Percentiles rank a stretch among this genome's conserved stretches.
These are phyloP conservation scores for Puccinia novopanici DNA, from an alignment of 1,284 basidiomycete genomes.

Conservation along the genomic window DNA sequence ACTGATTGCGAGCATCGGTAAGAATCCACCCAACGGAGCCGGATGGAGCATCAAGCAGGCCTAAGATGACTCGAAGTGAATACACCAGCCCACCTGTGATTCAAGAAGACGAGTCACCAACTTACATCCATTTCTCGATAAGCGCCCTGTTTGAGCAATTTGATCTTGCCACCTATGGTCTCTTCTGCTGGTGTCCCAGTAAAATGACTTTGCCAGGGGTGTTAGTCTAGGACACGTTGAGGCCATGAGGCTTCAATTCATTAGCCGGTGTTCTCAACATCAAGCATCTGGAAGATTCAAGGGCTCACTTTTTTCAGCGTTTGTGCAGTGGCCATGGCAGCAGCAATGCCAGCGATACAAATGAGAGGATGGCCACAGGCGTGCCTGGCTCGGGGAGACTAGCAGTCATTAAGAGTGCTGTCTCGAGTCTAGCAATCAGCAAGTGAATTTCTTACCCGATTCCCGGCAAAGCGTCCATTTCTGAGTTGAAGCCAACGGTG, in stretches of 20 bases:
- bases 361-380: conserved; percentile 71
- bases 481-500: conserved; percentile 70
- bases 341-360: conserved; percentile 75
- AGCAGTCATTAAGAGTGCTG: not conserved
- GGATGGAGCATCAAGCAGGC: conserved; percentile 48
- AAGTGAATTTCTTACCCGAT: conserved; percentile 67
- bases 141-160: conserved; percentile 70
- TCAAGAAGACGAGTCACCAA: conserved; percentile 63
- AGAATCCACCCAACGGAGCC: conserved; percentile 43
- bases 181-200: conserved; percentile 85
- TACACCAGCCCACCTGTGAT: not conserved
- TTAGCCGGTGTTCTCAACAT: not conserved
- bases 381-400: conserved; percentile 2
- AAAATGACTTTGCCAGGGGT: conserved; percentile 73
- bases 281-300: conserved; percentile 9
- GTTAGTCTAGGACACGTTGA: conserved; percentile 61
- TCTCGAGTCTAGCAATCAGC: not conserved
- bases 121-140: conserved; percentile 77
- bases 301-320: conserved; percentile 63
- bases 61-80: conserved; percentile 20
- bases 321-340: conserved; percentile 71
- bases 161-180: conserved; percentile 73
- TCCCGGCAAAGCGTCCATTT: conserved; percentile 70
- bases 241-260: conserved; percentile 11
- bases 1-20: conserved; percentile 65